A percentile compares a stretch with the other conserved stretches of the same genome.
These are phyloP conservation scores for Nicotiana tabacum DNA, from an alignment of 257 asterid species.

Conservation along the genomic window DNA sequence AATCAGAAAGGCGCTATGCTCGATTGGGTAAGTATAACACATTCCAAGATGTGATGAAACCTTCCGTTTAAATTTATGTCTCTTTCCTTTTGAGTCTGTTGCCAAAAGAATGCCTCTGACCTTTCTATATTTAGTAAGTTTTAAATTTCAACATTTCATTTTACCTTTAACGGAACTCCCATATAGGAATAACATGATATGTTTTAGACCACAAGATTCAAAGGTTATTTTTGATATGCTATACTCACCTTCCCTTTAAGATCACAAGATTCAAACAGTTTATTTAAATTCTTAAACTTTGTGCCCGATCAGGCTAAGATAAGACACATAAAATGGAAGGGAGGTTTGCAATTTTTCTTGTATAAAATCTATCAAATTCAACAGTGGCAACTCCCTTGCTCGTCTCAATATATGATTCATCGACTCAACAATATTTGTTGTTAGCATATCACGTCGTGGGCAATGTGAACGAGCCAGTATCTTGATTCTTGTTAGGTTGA, in stretches of 20 bases:
- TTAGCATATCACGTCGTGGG: no score
- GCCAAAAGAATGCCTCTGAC: not conserved
- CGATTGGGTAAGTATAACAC: constrained; percentile 73
- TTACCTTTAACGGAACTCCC: not conserved
- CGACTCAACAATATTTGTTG: no score
- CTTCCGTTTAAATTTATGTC: not conserved
- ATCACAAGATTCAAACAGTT: not conserved
- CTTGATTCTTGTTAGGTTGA: not conserved
- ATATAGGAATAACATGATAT: not conserved
- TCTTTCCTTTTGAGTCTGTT: not conserved
- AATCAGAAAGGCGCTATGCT: constrained; percentile 93
- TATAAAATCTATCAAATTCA: no score
- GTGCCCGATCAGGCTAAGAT: not conserved
- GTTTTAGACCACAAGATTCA: not conserved
- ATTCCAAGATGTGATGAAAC: not conserved
- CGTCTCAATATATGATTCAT: no score
- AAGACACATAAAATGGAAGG: not conserved
- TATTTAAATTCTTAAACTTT: not conserved
- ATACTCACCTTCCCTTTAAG: not conserved
- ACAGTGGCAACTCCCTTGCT: no score
- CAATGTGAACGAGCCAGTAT: not conserved
- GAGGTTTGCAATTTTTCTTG: not conserved
- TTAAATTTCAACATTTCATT: not conserved
- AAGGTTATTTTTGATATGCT: not conserved
- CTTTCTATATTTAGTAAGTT: not conserved